phyloP scores from a whole-genome alignment of 1,139 yeast genomes.

The Lodderomyces jiufengensis region DNA sequence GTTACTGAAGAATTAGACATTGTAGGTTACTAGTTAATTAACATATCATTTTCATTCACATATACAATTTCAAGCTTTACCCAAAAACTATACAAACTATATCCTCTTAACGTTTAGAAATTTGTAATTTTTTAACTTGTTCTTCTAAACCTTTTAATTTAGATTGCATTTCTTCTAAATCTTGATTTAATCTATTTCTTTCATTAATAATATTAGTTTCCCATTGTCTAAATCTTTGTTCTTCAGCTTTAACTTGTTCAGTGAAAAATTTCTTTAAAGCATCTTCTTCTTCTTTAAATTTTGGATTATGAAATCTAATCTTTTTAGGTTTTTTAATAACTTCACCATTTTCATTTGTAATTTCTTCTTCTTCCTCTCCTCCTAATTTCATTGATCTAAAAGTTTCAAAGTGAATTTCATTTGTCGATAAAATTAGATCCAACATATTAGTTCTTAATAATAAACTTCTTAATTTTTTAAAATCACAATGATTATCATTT shows the following conservation, averaged over 20 bases:
- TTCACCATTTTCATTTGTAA: constrained; percentile 22
- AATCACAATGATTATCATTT: constrained; percentile 93
- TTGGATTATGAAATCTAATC: constrained; percentile 72
- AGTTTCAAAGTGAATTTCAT: constrained; percentile 86
- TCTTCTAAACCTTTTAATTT: constrained; percentile 71
- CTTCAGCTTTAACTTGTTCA: constrained; percentile 97
- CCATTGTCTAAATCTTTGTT: constrained; percentile 97
- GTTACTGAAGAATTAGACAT: too few species aligned
- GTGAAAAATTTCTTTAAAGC: constrained; percentile 91
- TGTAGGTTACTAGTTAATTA: too few species aligned
- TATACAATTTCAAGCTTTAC: too few species aligned
- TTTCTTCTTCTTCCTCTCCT: constrained; percentile 42
- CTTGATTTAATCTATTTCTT: constrained; percentile 90
- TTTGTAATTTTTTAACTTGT: constrained; percentile 65
- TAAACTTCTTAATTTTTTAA: constrained; percentile 84
- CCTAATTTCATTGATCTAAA: constrained; percentile 83
- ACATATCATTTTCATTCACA: too few species aligned
- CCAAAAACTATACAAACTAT: too few species aligned
- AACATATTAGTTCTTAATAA: constrained; percentile 90
- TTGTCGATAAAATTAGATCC: constrained; percentile 84
- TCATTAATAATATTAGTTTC: constrained; percentile 93
- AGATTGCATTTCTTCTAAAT: constrained; percentile 81
- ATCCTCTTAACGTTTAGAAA: constrained; percentile 34
- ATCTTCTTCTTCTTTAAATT: constrained; percentile 94
- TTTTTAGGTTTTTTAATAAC: constrained; percentile 39